A percentile compares a stretch with the other conserved stretches of the same genome.
Evolutionary conservation across 2,329 filamentous ascomycete genomes (phyloP).

Genomic region (Colletotrichum eleusines): DNA sequence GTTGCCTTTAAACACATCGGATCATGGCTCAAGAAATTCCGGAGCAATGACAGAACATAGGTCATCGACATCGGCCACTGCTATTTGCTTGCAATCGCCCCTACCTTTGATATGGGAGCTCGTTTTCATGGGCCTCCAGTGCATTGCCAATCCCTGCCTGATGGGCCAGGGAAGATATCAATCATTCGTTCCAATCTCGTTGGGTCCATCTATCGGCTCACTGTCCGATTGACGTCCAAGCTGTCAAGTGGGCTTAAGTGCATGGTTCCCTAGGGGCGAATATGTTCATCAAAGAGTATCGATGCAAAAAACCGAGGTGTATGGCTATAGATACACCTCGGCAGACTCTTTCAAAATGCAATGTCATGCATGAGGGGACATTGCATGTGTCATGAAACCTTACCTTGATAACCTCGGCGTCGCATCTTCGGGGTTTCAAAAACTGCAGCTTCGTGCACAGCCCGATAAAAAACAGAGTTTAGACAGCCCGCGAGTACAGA

Average conservation of each 20-base stretch:
- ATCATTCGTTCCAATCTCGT: neutral
- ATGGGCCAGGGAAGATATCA: neutral
- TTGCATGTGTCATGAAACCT: conserved; percentile 7
- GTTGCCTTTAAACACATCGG: neutral
- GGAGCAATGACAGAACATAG: neutral
- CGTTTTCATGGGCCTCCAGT: neutral
- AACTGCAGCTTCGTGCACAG: neutral
- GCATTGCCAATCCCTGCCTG: neutral
- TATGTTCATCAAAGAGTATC: too few relatives aligned
- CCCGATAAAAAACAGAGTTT: conserved; percentile 2
- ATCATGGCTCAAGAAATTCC: neutral
- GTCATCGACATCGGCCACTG: neutral
- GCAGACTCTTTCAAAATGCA: neutral
- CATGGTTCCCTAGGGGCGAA: neutral
- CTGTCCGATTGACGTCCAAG: neutral
- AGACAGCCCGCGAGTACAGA: neutral
- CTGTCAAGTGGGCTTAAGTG: neutral
- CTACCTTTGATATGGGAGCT: neutral
- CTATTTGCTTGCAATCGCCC: neutral
- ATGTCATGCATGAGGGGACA: neutral
- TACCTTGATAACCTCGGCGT: conserved; percentile 1
- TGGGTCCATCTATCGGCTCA: neutral
- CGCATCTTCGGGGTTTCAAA: neutral
- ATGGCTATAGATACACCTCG: neutral
- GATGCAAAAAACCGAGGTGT: neutral